phyloP scores from a whole-genome alignment of 1,284 basidiomycete genomes.

The Ganoderma leucocontextum region DNA sequence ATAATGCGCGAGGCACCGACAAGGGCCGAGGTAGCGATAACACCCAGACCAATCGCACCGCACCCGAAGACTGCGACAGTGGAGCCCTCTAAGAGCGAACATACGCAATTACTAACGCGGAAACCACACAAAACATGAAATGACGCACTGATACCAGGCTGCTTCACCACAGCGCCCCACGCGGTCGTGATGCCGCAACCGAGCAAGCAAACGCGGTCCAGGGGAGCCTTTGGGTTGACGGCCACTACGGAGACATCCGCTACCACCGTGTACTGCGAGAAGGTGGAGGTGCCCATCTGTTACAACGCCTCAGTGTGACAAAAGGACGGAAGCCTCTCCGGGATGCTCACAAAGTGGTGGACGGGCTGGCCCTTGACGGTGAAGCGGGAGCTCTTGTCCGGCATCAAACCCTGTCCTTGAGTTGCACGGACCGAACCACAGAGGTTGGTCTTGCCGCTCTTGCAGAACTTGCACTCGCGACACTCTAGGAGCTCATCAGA shows the following conservation, averaged over 20 bases:
- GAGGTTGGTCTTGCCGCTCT: constrained; percentile 97
- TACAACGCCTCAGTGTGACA: constrained; percentile 7
- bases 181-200: constrained; percentile 99
- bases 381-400: constrained; percentile 93
- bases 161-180: constrained; percentile 88
- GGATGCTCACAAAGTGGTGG: constrained; percentile 84
- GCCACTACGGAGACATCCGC: constrained; percentile 97
- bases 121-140: not conserved
- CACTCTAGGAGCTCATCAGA: constrained; percentile 68
- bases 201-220: constrained; percentile 94
- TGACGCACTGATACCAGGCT: constrained; percentile 76
- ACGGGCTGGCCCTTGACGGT: constrained; percentile 89
- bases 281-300: constrained; percentile 98
- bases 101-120: constrained; percentile 12
- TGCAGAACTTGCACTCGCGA: constrained; percentile 97
- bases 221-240: constrained; percentile 85
- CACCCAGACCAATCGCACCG: constrained; percentile 96
- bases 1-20: constrained; percentile 91
- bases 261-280: constrained; percentile 99
- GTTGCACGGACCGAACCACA: constrained; percentile 92
- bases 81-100: constrained; percentile 68
- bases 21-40: constrained; percentile 83
- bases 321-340: not conserved
- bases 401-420: constrained; percentile 97
- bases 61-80: constrained; percentile 95